phyloP scores from a whole-genome alignment of 805 yeast genomes.

The Yamadazyma scolyti region DNA sequence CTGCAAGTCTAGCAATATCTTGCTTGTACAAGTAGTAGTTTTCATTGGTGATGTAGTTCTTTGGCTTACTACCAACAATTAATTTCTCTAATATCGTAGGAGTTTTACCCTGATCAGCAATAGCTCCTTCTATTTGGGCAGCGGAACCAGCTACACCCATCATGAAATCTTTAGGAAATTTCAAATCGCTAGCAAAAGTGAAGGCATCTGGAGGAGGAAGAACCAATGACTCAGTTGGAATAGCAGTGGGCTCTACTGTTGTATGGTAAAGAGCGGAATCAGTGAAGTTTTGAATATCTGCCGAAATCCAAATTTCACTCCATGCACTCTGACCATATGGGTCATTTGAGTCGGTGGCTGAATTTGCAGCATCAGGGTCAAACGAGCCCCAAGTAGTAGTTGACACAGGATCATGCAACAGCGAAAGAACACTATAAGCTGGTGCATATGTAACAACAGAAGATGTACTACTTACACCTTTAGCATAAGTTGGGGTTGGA shows the following conservation, averaged over 20 bases:
- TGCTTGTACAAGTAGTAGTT: conserved; percentile 30
- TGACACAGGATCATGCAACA: too few relatives aligned
- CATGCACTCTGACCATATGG: conserved; percentile 20
- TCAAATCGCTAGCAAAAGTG: conserved; percentile 11
- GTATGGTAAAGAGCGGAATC: conserved; percentile 12
- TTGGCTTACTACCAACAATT: conserved; percentile 10
- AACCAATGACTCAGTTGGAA: conserved; percentile 11
- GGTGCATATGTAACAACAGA: too few relatives aligned
- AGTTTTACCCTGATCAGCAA: conserved; percentile 26
- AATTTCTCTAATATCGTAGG: conserved; percentile 26
- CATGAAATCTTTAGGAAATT: conserved; percentile 14
- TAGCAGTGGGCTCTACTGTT: conserved; percentile 15
- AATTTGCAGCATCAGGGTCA: conserved; percentile 11
- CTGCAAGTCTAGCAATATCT: conserved; percentile 26
- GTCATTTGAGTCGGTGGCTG: conserved; percentile 15
- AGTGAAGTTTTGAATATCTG: conserved; percentile 12
- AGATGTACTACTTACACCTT: not conserved
- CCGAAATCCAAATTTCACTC: conserved; percentile 14
- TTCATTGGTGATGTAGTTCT: conserved; percentile 23
- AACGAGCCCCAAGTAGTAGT: conserved; percentile 18
- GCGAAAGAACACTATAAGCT: too few relatives aligned
- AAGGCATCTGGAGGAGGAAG: conserved; percentile 16
- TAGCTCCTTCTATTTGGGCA: conserved; percentile 34
- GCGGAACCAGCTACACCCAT: conserved; percentile 32
- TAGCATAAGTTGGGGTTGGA: not conserved